A percentile compares a stretch with the other conserved stretches of the same genome.
These are phyloP conservation scores for Penicillium herquei DNA, from an alignment of 495 filamentous ascomycete species.

Conservation along the genomic window DNA sequence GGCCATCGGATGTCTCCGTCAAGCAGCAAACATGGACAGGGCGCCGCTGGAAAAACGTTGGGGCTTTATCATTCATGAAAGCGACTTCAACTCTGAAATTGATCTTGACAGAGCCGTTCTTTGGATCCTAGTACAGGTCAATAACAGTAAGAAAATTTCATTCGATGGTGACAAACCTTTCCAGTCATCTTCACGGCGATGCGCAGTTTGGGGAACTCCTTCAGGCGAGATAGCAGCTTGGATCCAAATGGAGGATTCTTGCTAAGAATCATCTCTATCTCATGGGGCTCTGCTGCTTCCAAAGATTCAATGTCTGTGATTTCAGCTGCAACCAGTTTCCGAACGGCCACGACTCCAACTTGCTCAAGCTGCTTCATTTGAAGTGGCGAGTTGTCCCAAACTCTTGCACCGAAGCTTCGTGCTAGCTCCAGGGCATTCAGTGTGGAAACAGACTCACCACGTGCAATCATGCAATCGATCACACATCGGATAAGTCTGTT, in stretches of 20 bases:
- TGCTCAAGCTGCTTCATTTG: constrained; percentile 86
- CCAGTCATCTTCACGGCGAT: constrained; percentile 53
- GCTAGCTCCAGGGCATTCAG: constrained; percentile 75
- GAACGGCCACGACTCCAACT: constrained; percentile 73
- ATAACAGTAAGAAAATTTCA: background rate
- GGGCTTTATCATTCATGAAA: constrained; percentile 67
- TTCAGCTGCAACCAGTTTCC: constrained; percentile 71
- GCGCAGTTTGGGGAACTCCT: constrained; percentile 71
- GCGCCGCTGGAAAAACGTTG: constrained; percentile 58
- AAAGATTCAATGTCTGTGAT: constrained; percentile 73
- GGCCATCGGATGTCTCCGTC: constrained; percentile 72
- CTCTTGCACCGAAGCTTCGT: constrained; percentile 72
- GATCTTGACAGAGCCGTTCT: constrained; percentile 48
- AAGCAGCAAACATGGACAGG: constrained; percentile 70
- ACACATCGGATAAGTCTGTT: constrained; percentile 78
- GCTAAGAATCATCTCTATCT: constrained; percentile 74
- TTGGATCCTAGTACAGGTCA: constrained; percentile 31
- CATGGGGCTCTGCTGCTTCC: constrained; percentile 57
- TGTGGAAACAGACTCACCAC: constrained; percentile 64
- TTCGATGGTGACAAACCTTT: constrained; percentile 36
- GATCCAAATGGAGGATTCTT: constrained; percentile 82
- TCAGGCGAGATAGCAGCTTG: constrained; percentile 61
- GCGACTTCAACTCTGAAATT: constrained; percentile 67
- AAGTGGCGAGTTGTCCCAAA: constrained; percentile 82
- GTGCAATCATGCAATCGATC: constrained; percentile 74